Evolutionary conservation across 805 yeast genomes (phyloP), one percentile per base, ranked within the genome.

Genomic region (Yarrowia sp.): DNA sequence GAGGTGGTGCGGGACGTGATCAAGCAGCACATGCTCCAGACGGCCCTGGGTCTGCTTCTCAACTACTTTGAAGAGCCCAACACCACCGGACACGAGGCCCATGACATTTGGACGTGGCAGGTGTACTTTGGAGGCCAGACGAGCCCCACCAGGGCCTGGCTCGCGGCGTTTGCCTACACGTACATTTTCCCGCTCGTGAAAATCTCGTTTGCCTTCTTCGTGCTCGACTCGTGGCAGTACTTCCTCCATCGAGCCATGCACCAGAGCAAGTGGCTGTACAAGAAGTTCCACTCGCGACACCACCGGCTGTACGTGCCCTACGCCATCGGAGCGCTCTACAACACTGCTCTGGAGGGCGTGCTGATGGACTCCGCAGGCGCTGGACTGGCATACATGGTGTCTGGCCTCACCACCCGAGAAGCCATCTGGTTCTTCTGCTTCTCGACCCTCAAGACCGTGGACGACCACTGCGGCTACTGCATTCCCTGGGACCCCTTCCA

Each of bases 401-500:
- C 90, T 1, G 81, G 83, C 2, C 80, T 95, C 70, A 80, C 90
- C 2, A 90, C 92, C 58, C 86, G 97, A 68, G 98, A 95, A 79
- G 81, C 88, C 64, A 80, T 90, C 24, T 71, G 89, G 13, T 80
- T 95, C 67, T 95, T 83, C 79, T 87, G 94, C 1, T 91, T 95
- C 76, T 91, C 97, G 15, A 95, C 99, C 1, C 78, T 95, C 85
- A 95, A 95, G 78, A 95, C 99, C 0, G 97, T 95, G 61, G 98
- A 95, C 77, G 99, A 95, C 77, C 99, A 95, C 79, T 95, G 98
- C 78, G 99, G 99, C n/a, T 95, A 94, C 78, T 87, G 93, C 36
- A 81, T 95, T 68, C 98, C 98, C 15, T 90, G 81, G 77, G 99
- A 95, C 78, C 87, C 93, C 24, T 90, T 95, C 83, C 99, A 95